A percentile compares a stretch with the other conserved stretches of the same genome.
These are phyloP conservation scores for Fusarium multiceps DNA, from an alignment of 2,329 filamentous ascomycete species.

Conservation along the genomic window DNA sequence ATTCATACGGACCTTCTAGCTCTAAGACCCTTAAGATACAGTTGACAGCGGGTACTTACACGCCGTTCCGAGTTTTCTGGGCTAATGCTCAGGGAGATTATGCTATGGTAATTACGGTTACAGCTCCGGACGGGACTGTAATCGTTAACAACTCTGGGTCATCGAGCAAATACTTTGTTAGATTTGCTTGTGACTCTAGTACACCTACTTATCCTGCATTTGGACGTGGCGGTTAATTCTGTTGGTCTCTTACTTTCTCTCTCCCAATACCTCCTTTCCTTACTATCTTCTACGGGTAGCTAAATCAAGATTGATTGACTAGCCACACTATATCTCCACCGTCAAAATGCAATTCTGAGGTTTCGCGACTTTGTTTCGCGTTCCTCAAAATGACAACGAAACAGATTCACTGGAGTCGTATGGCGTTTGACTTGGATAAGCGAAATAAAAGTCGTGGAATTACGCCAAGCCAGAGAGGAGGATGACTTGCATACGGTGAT, in stretches of 20 bases:
- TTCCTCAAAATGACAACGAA: no score
- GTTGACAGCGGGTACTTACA: background rate
- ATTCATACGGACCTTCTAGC: background rate
- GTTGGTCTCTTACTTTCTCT: background rate
- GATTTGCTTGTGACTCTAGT: conserved; percentile 1
- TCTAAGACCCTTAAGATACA: background rate
- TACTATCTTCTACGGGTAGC: no score
- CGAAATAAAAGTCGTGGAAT: no score
- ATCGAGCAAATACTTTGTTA: background rate
- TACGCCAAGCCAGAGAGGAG: background rate
- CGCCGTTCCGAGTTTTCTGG: conserved; percentile 2
- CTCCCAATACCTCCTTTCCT: no score
- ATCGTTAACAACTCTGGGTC: conserved; percentile 2
- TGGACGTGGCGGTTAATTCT: background rate
- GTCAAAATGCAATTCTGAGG: no score
- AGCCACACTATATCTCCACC: no score
- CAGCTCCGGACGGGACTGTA: conserved; percentile 4
- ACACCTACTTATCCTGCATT: background rate
- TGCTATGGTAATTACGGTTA: background rate
- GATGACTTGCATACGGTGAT: background rate
- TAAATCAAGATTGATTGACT: no score
- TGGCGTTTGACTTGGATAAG: background rate
- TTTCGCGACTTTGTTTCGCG: no score
- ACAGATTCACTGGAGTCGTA: no score
- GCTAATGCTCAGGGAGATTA: conserved; percentile 5